phyloP scores from a whole-genome alignment of 2,329 filamentous ascomycete genomes.

The Aspergillus tanneri region DNA sequence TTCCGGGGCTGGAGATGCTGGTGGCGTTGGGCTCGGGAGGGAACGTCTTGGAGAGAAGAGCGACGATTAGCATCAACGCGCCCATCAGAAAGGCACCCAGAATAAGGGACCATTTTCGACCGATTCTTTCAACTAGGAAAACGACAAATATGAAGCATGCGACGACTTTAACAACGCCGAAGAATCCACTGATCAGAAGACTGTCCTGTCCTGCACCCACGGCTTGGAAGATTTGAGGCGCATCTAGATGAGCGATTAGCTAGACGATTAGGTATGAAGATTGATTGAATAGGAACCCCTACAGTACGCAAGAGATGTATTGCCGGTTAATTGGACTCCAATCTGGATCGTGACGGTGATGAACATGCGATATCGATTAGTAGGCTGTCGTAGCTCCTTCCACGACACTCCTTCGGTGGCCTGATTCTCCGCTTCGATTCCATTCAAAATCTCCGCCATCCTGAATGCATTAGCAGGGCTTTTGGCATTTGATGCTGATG shows the following conservation, averaged over 20 bases:
- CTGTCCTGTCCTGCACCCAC: conserved; percentile 48
- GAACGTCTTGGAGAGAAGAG: conserved; percentile 46
- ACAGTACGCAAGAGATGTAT: conserved; percentile 50
- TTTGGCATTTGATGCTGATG: neutral
- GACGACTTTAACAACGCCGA: conserved; percentile 53
- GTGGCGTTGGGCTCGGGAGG: conserved; percentile 40
- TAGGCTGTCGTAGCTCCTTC: conserved; percentile 48
- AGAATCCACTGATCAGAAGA: conserved; percentile 52
- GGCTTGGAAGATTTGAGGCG: conserved; percentile 53
- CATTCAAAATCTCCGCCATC: conserved; percentile 33
- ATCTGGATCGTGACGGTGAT: conserved; percentile 52
- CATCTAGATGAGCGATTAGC: conserved; percentile 21
- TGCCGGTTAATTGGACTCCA: conserved; percentile 50
- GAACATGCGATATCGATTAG: conserved; percentile 49
- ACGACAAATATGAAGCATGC: conserved; percentile 50
- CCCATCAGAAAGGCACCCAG: conserved; percentile 52
- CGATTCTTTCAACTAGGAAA: conserved; percentile 52
- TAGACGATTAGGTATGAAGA: neutral
- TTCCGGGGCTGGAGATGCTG: conserved; percentile 29
- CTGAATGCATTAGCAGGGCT: conserved; percentile 49
- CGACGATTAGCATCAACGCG: conserved; percentile 53
- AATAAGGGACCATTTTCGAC: conserved; percentile 51
- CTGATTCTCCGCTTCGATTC: conserved; percentile 25
- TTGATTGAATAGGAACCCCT: neutral
- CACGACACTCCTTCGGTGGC: conserved; percentile 49